Percentiles rank a stretch among this genome's conserved stretches.
phyloP scores from a whole-genome alignment of 331 rosid genomes.

The Pyracantha coccinea region DNA sequence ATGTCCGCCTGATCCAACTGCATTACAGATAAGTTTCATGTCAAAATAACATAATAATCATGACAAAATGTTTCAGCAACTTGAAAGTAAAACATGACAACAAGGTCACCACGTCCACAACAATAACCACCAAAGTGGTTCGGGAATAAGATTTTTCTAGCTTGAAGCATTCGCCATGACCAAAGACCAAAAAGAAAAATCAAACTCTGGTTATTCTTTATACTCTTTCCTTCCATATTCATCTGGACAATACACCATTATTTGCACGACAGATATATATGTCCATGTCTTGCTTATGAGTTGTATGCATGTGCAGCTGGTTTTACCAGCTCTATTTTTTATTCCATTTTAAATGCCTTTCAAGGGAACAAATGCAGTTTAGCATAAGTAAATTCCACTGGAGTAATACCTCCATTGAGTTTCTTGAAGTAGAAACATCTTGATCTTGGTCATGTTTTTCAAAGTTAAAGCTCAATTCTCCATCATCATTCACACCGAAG shows the following conservation, averaged over 20 bases:
- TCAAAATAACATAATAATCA: conserved; percentile 1
- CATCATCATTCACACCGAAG: conserved; percentile 47
- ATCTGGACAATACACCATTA: neutral
- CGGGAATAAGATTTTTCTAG: neutral
- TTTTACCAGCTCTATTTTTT: neutral
- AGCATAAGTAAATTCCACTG: conserved; percentile 1
- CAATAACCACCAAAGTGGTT: neutral
- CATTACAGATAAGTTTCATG: conserved; percentile 15
- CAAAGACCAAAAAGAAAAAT: neutral
- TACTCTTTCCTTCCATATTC: neutral
- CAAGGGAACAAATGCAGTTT: neutral
- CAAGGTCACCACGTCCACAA: neutral
- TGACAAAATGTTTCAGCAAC: neutral
- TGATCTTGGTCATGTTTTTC: conserved; percentile 50
- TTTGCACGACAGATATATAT: neutral
- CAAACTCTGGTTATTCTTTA: neutral
- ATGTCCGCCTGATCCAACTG: conserved; percentile 57
- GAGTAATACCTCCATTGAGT: conserved; percentile 58
- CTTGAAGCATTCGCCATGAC: neutral
- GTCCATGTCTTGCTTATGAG: neutral
- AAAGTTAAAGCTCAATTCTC: conserved; percentile 84
- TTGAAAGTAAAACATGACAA: neutral
- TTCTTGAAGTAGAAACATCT: conserved; percentile 47
- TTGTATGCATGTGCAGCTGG: neutral
- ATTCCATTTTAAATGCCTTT: conserved; percentile 6